Percentiles rank a stretch among this genome's conserved stretches.
These are phyloP conservation scores for Xylona heveae DNA, from an alignment of 495 filamentous ascomycete genomes.

Conservation along the genomic window DNA sequence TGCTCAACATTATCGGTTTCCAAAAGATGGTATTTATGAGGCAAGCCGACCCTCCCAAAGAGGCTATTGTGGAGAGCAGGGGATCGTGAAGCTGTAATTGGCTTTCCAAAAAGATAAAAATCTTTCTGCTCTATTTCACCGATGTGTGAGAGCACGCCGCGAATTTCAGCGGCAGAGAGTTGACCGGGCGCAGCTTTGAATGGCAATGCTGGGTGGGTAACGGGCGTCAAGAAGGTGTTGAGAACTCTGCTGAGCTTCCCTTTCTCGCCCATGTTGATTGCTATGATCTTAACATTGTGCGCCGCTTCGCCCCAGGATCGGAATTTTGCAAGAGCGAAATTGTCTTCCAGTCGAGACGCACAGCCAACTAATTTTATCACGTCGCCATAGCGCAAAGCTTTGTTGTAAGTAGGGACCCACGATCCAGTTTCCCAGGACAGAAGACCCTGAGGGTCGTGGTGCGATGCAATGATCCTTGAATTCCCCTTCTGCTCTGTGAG, in stretches of 20 bases:
- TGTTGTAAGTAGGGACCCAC: slow-evolving; percentile 81
- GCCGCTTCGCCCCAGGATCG: slow-evolving; percentile 47
- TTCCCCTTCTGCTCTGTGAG: slow-evolving; percentile 47
- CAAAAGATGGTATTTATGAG: slow-evolving; percentile 62
- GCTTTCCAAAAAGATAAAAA: slow-evolving; percentile 76
- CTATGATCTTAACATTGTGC: slow-evolving; percentile 66
- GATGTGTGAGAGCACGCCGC: slow-evolving; percentile 49
- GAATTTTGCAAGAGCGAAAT: slow-evolving; percentile 68
- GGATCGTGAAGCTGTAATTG: slow-evolving; percentile 58
- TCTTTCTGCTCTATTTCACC: slow-evolving; percentile 58
- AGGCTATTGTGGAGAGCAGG: slow-evolving; percentile 79
- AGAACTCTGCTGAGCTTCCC: slow-evolving; percentile 80
- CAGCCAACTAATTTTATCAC: slow-evolving; percentile 25
- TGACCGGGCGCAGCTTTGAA: slow-evolving; percentile 92
- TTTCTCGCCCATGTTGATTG: slow-evolving; percentile 81
- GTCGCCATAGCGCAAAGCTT: slow-evolving; percentile 50
- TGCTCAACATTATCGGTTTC: slow-evolving; percentile 52
- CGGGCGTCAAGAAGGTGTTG: slow-evolving; percentile 87
- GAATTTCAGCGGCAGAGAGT: slow-evolving; percentile 77
- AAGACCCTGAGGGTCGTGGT: slow-evolving; percentile 68
- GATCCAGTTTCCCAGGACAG: slow-evolving; percentile 71
- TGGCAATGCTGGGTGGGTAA: slow-evolving; percentile 73
- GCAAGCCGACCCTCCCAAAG: slow-evolving; percentile 59
- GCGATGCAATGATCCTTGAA: slow-evolving; percentile 82
- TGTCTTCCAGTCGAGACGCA: slow-evolving; percentile 59